Evolutionary conservation across 75 land plant species (phyloP).

Genomic region (Pinus tabuliformis): DNA sequence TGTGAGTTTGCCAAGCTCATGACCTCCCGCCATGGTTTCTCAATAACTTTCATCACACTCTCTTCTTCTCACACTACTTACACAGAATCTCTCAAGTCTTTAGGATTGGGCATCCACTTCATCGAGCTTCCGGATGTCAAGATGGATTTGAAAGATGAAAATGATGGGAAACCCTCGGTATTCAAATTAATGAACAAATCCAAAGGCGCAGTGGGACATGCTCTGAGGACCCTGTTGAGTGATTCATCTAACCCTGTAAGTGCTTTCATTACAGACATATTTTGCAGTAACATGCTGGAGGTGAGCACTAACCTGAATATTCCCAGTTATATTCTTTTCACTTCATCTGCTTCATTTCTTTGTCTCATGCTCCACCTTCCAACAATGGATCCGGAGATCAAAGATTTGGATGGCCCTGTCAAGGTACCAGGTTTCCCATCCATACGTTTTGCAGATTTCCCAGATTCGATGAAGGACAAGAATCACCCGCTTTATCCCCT

Average conservation of each 20-base stretch:
- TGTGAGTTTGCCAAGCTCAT: slow-evolving; percentile 52
- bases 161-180: neutral
- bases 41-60: slow-evolving; percentile 20
- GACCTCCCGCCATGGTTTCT: slow-evolving; percentile 23
- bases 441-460: neutral
- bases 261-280: slow-evolving; percentile 1
- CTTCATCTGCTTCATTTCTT: neutral
- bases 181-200: neutral
- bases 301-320: neutral
- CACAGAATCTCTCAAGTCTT: neutral
- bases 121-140: neutral
- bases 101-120: neutral
- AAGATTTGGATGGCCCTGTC: neutral
- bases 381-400: neutral
- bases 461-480: neutral
- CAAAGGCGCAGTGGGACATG: neutral
- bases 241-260: neutral
- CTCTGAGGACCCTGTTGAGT: neutral
- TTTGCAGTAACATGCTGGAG: neutral
- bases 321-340: neutral
- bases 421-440: neutral
- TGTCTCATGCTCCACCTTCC: neutral
- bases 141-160: neutral
- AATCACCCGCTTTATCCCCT: neutral
- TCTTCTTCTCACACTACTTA: neutral